Percentiles rank a stretch among this genome's conserved stretches.
These are phyloP conservation scores for Mycena vulgaris DNA, from an alignment of 768 basidiomycete species.

Conservation along the genomic window DNA sequence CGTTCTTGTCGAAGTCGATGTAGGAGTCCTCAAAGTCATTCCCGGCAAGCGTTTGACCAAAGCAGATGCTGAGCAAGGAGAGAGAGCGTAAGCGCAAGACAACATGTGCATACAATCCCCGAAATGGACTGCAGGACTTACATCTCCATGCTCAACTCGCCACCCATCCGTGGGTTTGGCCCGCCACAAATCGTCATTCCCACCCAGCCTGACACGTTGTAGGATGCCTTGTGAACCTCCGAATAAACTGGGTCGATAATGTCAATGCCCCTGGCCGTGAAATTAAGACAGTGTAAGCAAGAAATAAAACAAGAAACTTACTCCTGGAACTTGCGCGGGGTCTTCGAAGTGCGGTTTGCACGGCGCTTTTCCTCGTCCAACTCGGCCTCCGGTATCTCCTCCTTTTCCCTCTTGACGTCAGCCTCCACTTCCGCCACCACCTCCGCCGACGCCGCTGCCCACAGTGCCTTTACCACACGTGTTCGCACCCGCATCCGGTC, in stretches of 20 bases:
- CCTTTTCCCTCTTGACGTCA: slow-evolving; percentile 3
- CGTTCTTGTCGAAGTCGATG: slow-evolving; percentile 8
- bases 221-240: neutral
- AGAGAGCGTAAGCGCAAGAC: neutral
- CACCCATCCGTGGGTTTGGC: slow-evolving; percentile 10
- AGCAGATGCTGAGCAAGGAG: neutral
- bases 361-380: neutral
- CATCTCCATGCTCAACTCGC: slow-evolving; percentile 20
- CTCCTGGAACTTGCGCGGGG: slow-evolving; percentile 1
- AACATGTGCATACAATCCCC: neutral
- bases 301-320: neutral
- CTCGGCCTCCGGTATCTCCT: neutral
- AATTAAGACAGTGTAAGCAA: neutral
- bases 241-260: neutral
- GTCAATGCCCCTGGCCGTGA: neutral
- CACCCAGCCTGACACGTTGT: neutral
- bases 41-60: neutral
- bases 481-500: slow-evolving; percentile 1
- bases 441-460: neutral
- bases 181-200: slow-evolving; percentile 6
- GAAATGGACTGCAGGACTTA: neutral
- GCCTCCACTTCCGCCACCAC: neutral
- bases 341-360: neutral
- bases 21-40: slow-evolving; percentile 10
- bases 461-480: neutral